These are phyloP conservation scores for Xylariaceae sp. DNA, from an alignment of 2,329 filamentous ascomycete species.

Conservation along the genomic window DNA sequence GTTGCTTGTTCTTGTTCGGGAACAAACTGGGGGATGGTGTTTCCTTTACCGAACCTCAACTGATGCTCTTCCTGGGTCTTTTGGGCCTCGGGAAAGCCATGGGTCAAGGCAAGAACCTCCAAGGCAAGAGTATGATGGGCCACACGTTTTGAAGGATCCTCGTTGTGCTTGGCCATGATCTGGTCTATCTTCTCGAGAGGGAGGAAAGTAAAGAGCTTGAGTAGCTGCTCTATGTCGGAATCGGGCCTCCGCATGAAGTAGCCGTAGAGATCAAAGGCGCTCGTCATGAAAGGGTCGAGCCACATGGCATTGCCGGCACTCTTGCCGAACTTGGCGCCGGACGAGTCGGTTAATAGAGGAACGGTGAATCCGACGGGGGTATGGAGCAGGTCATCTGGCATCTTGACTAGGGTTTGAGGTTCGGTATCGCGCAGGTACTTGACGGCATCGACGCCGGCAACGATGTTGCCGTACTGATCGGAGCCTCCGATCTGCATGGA, in stretches of 20 bases:
- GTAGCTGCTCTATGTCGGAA: slow-evolving; percentile 71
- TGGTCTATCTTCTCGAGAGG: slow-evolving; percentile 63
- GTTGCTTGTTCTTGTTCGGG: too few relatives aligned
- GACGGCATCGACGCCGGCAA: slow-evolving; percentile 81
- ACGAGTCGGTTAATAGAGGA: slow-evolving; percentile 78
- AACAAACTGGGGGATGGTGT: too few relatives aligned
- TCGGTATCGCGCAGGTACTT: slow-evolving; percentile 65
- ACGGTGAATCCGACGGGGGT: slow-evolving; percentile 83
- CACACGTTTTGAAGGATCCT: slow-evolving; percentile 65
- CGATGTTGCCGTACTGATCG: slow-evolving; percentile 95
- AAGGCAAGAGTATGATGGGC: slow-evolving; percentile 81
- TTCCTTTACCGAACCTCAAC: slow-evolving; percentile 42
- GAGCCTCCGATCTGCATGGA: slow-evolving; percentile 91
- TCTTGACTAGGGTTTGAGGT: slow-evolving; percentile 38
- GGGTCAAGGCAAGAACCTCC: slow-evolving; percentile 77
- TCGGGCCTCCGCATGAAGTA: slow-evolving; percentile 86
- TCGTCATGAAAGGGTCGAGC: slow-evolving; percentile 80
- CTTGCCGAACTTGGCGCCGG: slow-evolving; percentile 91
- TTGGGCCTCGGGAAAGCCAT: slow-evolving; percentile 63
- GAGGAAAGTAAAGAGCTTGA: slow-evolving; percentile 89
- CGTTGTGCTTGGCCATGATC: slow-evolving; percentile 64
- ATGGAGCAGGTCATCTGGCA: slow-evolving; percentile 42
- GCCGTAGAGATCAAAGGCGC: slow-evolving; percentile 80
- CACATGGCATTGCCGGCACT: slow-evolving; percentile 91
- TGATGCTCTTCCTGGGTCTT: slow-evolving; percentile 55